A percentile compares a stretch with the other conserved stretches of the same genome.
Evolutionary conservation across 257 asterid genomes (phyloP).

Genomic region (Galeopsis tetrahit): DNA sequence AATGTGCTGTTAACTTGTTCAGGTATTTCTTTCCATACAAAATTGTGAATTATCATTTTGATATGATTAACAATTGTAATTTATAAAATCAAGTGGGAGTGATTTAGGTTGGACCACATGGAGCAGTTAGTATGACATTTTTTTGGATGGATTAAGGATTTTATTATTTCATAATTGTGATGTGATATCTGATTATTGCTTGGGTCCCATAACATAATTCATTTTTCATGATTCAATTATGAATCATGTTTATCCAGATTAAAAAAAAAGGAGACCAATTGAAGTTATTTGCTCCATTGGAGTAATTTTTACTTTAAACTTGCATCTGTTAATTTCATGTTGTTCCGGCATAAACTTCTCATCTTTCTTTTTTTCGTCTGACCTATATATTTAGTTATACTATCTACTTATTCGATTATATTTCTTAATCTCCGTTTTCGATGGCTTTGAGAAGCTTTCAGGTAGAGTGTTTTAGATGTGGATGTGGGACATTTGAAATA

Average conservation of each 20-base stretch:
- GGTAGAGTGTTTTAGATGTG: neutral
- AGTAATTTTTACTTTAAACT: neutral
- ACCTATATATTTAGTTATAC: no score
- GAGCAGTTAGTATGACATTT: conserved; percentile 25
- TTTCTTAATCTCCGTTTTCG: no score
- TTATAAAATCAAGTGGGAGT: conserved; percentile 24
- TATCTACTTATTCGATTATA: no score
- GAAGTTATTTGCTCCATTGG: neutral
- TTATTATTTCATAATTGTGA: conserved; percentile 38
- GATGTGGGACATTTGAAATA: neutral
- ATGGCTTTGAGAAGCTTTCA: no score
- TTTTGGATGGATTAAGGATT: conserved; percentile 37
- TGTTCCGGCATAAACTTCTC: no score
- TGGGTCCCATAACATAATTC: conserved; percentile 31
- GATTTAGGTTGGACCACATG: conserved; percentile 34
- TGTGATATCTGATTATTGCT: conserved; percentile 31
- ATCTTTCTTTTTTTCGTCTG: no score
- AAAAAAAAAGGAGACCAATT: neutral
- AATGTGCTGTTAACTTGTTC: conserved; percentile 14
- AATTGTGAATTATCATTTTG: neutral
- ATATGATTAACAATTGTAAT: neutral
- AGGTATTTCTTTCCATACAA: conserved; percentile 10
- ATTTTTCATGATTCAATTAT: conserved; percentile 22
- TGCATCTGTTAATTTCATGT: neutral
- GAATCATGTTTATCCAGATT: conserved; percentile 5